phyloP scores from a whole-genome alignment of 768 basidiomycete species.

The Lenzites betulinus region DNA sequence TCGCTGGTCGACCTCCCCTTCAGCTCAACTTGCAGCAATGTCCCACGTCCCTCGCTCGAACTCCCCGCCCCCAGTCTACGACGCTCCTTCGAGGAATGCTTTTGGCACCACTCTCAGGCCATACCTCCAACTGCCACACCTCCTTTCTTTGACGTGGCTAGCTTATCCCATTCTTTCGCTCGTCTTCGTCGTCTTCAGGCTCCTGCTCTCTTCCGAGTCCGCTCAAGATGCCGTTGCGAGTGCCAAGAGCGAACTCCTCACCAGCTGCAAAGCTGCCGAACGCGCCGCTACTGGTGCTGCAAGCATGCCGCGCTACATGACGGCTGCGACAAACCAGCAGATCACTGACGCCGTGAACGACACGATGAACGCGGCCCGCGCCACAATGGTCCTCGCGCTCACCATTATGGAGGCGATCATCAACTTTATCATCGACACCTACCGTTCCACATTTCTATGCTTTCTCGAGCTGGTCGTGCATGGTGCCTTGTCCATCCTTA shows the following conservation, averaged over 20 bases:
- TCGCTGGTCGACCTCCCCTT: conserved; percentile 36
- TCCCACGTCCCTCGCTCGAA: conserved; percentile 32
- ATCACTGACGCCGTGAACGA: conserved; percentile 79
- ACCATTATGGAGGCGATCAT: conserved; percentile 87
- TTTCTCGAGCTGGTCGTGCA: conserved; percentile 88
- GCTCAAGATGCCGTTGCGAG: conserved; percentile 66
- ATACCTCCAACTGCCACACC: conserved; percentile 80
- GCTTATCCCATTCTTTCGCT: conserved; percentile 91
- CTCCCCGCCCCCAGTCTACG: conserved; percentile 59
- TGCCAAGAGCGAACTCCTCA: conserved; percentile 74
- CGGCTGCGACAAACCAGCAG: conserved; percentile 79
- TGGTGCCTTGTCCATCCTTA: conserved; percentile 77
- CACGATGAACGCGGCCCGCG: conserved; percentile 74
- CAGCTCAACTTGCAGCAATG: conserved; percentile 29
- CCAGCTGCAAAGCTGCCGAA: conserved; percentile 86
- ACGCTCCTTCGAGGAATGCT: conserved; percentile 43
- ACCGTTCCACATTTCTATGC: conserved; percentile 92
- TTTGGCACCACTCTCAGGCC: conserved; percentile 56
- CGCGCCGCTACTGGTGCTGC: conserved; percentile 78
- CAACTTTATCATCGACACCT: conserved; percentile 90
- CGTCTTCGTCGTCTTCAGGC: conserved; percentile 82
- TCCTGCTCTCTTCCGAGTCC: conserved; percentile 70
- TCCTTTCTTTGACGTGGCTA: conserved; percentile 87
- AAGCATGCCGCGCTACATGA: conserved; percentile 88
- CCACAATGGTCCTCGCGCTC: conserved; percentile 68